These are phyloP conservation scores for Teunomyces gatunensis DNA, from an alignment of 805 yeast species.

Conservation along the genomic window DNA sequence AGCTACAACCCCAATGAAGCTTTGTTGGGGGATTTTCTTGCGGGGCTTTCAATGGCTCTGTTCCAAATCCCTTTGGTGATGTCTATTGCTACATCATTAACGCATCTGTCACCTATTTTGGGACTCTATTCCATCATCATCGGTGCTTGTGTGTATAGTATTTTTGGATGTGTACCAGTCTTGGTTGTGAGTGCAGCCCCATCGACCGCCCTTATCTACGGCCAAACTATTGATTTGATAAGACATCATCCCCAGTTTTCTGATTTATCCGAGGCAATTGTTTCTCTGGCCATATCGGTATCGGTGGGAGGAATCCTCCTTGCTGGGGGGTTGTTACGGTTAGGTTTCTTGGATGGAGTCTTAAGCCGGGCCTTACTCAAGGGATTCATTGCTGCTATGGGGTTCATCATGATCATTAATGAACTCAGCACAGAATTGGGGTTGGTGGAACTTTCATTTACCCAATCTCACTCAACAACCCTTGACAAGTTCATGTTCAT, in stretches of 20 bases:
- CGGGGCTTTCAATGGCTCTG: constrained; percentile 32
- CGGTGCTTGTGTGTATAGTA: constrained; percentile 73
- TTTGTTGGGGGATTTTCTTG: constrained; percentile 28
- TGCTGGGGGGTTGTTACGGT: constrained; percentile 51
- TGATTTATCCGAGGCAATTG: constrained; percentile 34
- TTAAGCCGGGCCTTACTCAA: constrained; percentile 71
- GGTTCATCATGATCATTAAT: constrained; percentile 70
- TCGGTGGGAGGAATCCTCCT: constrained; percentile 18
- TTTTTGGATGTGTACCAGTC: constrained; percentile 83
- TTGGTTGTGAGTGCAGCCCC: constrained; percentile 93
- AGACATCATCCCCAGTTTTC: constrained; percentile 35
- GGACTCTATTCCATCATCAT: constrained; percentile 76
- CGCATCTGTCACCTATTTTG: constrained; percentile 77
- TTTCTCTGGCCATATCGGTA: constrained; percentile 17
- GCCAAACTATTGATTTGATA: constrained; percentile 61
- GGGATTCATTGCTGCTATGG: constrained; percentile 86
- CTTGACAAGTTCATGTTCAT: constrained; percentile 18
- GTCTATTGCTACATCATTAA: constrained; percentile 78
- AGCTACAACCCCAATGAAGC: constrained; percentile 14
- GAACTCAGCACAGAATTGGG: constrained; percentile 50
- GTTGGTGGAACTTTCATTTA: constrained; percentile 15
- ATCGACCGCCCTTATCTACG: constrained; percentile 78
- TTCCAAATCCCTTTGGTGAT: constrained; percentile 46
- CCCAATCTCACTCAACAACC: constrained; percentile 22
- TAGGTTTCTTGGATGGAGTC: constrained; percentile 82